phyloP scores from a whole-genome alignment of 148 eudicot species.

The Dianthus caryophyllus region DNA sequence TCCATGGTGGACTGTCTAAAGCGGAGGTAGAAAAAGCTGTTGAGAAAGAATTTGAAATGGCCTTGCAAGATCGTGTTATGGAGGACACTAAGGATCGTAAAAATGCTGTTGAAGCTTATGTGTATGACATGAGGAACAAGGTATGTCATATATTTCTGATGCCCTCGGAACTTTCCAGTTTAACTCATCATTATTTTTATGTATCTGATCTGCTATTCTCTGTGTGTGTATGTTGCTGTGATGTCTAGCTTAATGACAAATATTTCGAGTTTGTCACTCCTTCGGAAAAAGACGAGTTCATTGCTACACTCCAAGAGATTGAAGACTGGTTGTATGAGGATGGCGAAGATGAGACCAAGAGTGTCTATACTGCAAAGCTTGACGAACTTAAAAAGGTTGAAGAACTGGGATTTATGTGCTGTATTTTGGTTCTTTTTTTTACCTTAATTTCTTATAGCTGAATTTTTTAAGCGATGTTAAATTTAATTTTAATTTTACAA shows the following conservation, averaged over 20 bases:
- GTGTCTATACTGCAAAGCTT: slow-evolving; percentile 85
- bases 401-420: not conserved
- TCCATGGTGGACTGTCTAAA: slow-evolving; percentile 57
- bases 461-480: not conserved
- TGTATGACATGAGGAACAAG: slow-evolving; percentile 91
- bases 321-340: slow-evolving; percentile 98
- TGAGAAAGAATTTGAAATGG: slow-evolving; percentile 95
- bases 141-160: slow-evolving; percentile 22
- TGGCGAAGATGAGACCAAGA: slow-evolving; percentile 95
- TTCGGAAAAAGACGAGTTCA: slow-evolving; percentile 62
- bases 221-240: slow-evolving; percentile 2
- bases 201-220: not conserved
- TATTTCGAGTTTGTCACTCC: slow-evolving; percentile 65
- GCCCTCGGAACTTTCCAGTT: not conserved
- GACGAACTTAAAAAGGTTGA: slow-evolving; percentile 86
- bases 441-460: not conserved
- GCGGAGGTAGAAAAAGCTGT: slow-evolving; percentile 69
- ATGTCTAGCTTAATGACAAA: slow-evolving; percentile 69
- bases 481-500: not conserved
- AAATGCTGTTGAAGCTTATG: slow-evolving; percentile 91
- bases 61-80: slow-evolving; percentile 88
- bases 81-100: slow-evolving; percentile 88
- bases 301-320: slow-evolving; percentile 64
- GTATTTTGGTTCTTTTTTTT: not conserved
- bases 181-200: not conserved